These are phyloP conservation scores for Metschnikowia reukaufii DNA, from an alignment of 805 yeast genomes.

Conservation along the genomic window DNA sequence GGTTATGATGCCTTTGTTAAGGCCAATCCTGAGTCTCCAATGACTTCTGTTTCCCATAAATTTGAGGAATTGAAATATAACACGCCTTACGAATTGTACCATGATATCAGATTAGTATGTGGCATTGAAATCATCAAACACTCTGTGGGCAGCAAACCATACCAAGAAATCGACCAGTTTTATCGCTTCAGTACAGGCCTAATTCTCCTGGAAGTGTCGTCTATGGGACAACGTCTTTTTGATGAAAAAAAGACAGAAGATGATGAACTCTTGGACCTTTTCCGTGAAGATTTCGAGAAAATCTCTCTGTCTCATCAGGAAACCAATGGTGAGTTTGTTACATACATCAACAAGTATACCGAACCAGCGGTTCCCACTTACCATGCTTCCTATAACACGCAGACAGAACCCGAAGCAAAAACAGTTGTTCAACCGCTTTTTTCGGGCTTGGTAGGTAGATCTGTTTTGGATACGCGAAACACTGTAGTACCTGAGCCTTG, in stretches of 20 bases:
- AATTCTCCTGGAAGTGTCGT: conserved; percentile 58
- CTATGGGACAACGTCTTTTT: conserved; percentile 33
- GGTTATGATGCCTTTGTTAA: conserved; percentile 41
- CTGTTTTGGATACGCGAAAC: conserved; percentile 73
- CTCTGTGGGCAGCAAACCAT: conserved; percentile 49
- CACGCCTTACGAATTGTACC: conserved; percentile 56
- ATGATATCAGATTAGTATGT: conserved; percentile 63
- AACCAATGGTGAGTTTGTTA: conserved; percentile 61
- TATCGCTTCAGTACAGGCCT: conserved; percentile 63
- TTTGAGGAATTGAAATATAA: conserved; percentile 40
- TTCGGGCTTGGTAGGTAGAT: conserved; percentile 66
- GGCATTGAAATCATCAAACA: conserved; percentile 47
- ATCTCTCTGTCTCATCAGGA: conserved; percentile 53
- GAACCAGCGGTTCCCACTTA: conserved; percentile 28
- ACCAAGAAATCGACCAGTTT: conserved; percentile 58
- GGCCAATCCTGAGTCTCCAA: conserved; percentile 24
- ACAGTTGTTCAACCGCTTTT: conserved; percentile 75
- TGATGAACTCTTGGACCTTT: conserved; percentile 31
- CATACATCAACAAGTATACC: conserved; percentile 33
- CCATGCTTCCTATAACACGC: conserved; percentile 31
- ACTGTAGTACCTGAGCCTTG: conserved; percentile 68
- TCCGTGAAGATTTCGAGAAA: conserved; percentile 59
- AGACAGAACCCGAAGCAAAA: conserved; percentile 36
- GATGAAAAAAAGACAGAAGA: conserved; percentile 14
- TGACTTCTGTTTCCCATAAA: conserved; percentile 46